Evolutionary conservation across 202 grass and related monocot genomes (phyloP).

Genomic region (Bolboschoenoplectus hybrid): DNA sequence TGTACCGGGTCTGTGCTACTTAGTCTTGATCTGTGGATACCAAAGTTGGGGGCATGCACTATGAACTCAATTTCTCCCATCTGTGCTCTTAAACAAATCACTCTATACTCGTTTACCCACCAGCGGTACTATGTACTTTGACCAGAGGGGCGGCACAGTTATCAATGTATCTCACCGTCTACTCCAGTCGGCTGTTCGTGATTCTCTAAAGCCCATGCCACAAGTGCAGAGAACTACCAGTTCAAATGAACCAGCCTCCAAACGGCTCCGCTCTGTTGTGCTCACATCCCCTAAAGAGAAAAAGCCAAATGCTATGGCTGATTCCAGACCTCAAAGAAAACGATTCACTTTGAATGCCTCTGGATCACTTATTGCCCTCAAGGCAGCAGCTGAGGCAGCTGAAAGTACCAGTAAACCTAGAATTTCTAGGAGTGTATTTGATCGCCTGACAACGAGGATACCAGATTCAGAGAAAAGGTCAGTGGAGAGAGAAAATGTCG

Average conservation of each 20-base stretch:
- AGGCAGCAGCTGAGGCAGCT: slow-evolving; percentile 73
- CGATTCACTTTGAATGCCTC: slow-evolving; percentile 52
- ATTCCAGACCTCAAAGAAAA: slow-evolving; percentile 61
- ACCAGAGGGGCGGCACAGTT: slow-evolving; percentile 3
- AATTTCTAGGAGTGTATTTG: slow-evolving; percentile 77
- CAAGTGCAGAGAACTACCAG: slow-evolving; percentile 50
- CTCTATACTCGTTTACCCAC: background rate
- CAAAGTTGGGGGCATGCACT: background rate
- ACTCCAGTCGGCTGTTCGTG: slow-evolving; percentile 87
- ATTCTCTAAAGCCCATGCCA: slow-evolving; percentile 71
- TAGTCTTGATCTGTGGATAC: background rate
- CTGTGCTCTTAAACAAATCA: slow-evolving; percentile 12
- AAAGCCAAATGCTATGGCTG: slow-evolving; percentile 43
- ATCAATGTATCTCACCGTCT: slow-evolving; percentile 72
- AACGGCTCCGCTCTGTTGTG: slow-evolving; percentile 72
- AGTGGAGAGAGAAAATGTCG: slow-evolving; percentile 41
- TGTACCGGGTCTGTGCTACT: background rate
- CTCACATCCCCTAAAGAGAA: slow-evolving; percentile 47
- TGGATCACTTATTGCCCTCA: slow-evolving; percentile 69
- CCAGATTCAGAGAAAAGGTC: slow-evolving; percentile 44
- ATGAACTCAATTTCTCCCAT: background rate
- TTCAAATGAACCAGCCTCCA: slow-evolving; percentile 54
- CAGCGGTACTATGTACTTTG: background rate
- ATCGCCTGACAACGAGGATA: slow-evolving; percentile 71
- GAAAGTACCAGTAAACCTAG: slow-evolving; percentile 67